A percentile compares a stretch with the other conserved stretches of the same genome.
Conservation (phyloP, 192 early-diverging fungal genomes). For the Linnemannia elongata region DNA sequence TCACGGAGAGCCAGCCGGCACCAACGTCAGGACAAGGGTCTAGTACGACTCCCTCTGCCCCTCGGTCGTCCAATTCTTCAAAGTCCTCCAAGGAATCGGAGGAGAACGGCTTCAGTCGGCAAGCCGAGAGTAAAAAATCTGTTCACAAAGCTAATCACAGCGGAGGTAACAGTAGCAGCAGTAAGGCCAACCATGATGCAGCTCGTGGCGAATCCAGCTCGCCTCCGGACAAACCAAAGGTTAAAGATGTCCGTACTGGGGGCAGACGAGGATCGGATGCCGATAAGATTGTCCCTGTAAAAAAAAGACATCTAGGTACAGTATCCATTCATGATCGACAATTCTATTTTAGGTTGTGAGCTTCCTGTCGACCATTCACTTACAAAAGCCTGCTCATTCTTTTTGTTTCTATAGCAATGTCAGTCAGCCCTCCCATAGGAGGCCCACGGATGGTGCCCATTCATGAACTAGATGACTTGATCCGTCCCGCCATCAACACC, state of each 20-base stretch:
- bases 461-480: conserved; percentile 25
- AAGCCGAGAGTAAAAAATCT: not conserved
- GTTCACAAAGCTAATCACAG: not conserved
- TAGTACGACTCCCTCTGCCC: not conserved
- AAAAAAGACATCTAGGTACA: conserved; percentile 37
- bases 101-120: conserved; percentile 2
- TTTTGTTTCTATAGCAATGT: not conserved
- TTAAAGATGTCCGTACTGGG: not conserved
- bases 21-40: not conserved
- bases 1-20: conserved; percentile 9
- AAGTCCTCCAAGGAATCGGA: not conserved
- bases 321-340: not conserved
- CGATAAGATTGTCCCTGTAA: conserved; percentile 46
- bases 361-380: not conserved
- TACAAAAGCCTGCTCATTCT: not conserved
- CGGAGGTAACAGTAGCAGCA: not conserved
- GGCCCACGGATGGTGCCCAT: conserved; percentile 45
- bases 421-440: not conserved
- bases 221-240: not conserved
- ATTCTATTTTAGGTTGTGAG: not conserved
- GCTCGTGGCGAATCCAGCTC: not conserved
- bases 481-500: not conserved
- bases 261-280: conserved; percentile 6
- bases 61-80: conserved; percentile 10
- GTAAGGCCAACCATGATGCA: not conserved